Base-by-base conservation (phyloP, 441 rosid genomes). In the Euphorbia celastroides region DNA sequence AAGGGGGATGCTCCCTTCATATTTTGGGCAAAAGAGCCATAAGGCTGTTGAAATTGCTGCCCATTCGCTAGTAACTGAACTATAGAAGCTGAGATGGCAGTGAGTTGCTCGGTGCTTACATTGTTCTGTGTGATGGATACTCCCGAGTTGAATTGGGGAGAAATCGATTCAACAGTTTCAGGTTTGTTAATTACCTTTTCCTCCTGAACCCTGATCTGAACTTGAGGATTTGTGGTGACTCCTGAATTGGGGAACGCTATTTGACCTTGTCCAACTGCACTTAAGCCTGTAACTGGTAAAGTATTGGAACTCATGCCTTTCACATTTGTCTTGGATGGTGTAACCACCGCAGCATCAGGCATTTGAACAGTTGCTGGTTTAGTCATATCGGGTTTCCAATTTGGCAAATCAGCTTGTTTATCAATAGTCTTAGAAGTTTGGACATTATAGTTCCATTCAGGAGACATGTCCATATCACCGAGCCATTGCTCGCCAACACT, bases 401-500 rank as follows among this genome's bases (percentile, higher is more conserved):
- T 58, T 32, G 78, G 74, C 27, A 82, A 30, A 57, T 79, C 62
- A 67, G 62, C 86, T 60, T 77, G 76, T n/a, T 75, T 78, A 66
- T 61, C 44, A 4, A 75, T 62, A 46, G 70, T 77, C 65, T 77
- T 79, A 31, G 87, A 67, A 66, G 91, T 57, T 63, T 72, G 77
- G 66, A 81, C 75, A 55, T 82, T 72, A 57, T 74, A 83, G 63
- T 92, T 81, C 97, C 99, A 94, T 57, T 86, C 91, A 66, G 98
- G 99, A 77, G 96, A 89, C 98, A 87, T 92, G 65, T 88, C 95
- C 80, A 80, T 83, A 68, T 89, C 87, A 74, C 74, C 91, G 64
- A 82, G 75, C 86, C 84, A 83, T 72, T 79, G 79, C 50, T 81
- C 85, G 34, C 70, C 50, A 59, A 76, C 71, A 72, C 80, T 82